Base-by-base conservation (phyloP, 2,329 filamentous ascomycete species). In the Pseudocercospora vitis region DNA sequence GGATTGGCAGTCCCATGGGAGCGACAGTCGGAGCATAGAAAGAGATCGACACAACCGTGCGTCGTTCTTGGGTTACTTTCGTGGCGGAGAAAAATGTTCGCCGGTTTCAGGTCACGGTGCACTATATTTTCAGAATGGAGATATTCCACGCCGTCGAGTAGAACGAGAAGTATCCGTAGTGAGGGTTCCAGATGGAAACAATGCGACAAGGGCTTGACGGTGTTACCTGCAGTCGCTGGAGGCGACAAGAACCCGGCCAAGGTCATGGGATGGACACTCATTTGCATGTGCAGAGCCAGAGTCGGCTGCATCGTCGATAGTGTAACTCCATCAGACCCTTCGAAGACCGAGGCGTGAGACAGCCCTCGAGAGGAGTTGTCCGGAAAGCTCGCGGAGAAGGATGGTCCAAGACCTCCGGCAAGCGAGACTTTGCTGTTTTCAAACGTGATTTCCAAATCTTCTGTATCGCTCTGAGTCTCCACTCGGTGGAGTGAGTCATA, bases 91-190 rank as follows among this genome's bases (percentile, higher is more conserved):
- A 88, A 86, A 23, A 88, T 81, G 59, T 88, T 88, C 2, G 80
- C 81, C 0, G 85, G 85, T 62, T 88, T 88, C 18, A 88, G 73
- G 63, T 88, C 85, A 7, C 84, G 80, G 62, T 88, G 85, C 0
- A 86, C 77, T 44, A 87, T 79, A 4, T 76, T 76, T 54, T 82
- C 76, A 0, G 73, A 70, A 61, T 88, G 85, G 1, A 87, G 74
- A 61, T 88, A 87, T 53, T 84, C 77, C 2, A 87, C 78, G 1
- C 84, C 85, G 7, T 83, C 79, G 1, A 86, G 69, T 24, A 87
- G 80, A 1, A 77, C 77, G 9, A 80, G 68, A n/a, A 87, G 72
- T 1, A 88, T 71, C 26, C 75, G 74, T 2, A 86, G 64, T 0
- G 83, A 81, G 0, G 82, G 76, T 26, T 78, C 65, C 1, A 81